These are phyloP conservation scores for Vickermania spadyakhi DNA, from an alignment of 208 protist species.

Conservation along the genomic window DNA sequence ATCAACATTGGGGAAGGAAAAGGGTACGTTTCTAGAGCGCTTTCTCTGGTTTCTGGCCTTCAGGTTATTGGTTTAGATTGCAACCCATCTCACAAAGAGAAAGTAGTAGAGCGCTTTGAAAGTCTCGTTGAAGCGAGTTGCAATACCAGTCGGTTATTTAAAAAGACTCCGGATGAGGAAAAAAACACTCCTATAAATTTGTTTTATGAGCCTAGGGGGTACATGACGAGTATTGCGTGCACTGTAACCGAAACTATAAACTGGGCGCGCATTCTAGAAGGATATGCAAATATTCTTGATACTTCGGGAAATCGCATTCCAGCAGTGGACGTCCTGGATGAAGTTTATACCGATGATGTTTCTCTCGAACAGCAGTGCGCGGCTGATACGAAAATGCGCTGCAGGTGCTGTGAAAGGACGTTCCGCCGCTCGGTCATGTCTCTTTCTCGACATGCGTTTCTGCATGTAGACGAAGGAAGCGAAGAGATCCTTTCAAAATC, in stretches of 20 bases:
- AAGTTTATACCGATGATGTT: no score
- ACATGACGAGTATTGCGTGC: constrained; percentile 59
- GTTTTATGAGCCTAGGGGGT: constrained; percentile 61
- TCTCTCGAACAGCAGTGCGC: no score
- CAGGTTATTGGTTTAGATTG: constrained; percentile 86
- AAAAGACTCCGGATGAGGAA: no score
- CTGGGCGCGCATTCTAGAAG: no score
- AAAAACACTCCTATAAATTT: constrained; percentile 33
- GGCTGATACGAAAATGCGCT: background rate
- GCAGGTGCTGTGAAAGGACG: background rate
- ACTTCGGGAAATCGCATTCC: no score
- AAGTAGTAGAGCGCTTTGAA: constrained; percentile 45
- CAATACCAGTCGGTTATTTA: constrained; percentile 10
- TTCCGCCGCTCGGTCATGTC: background rate
- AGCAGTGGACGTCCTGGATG: no score
- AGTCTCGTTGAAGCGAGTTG: constrained; percentile 40
- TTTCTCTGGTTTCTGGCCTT: constrained; percentile 67
- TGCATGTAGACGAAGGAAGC: background rate
- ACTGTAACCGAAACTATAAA: constrained; percentile 29
- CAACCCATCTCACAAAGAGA: constrained; percentile 79
- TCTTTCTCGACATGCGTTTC: background rate
- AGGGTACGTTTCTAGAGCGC: constrained; percentile 74
- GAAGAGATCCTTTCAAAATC: background rate
- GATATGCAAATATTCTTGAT: no score
- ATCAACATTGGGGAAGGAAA: constrained; percentile 90